Evolutionary conservation across 768 basidiomycete genomes (phyloP), one percentile per base, ranked within the genome.

Genomic region (Psilocybe cubensis): DNA sequence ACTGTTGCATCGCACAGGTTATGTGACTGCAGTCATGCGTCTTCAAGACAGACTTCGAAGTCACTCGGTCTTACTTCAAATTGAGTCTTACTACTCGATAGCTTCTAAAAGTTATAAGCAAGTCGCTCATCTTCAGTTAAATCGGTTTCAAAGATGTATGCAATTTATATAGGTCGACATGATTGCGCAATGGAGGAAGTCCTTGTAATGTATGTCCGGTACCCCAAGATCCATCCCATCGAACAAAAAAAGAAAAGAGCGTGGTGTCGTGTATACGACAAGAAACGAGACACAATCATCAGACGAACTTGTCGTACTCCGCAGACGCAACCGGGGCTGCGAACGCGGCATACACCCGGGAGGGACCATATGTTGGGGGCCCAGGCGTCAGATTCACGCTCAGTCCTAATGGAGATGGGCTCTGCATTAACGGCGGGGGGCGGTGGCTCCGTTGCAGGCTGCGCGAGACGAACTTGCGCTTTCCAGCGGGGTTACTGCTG

Each of bases 341-440:
- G 40, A 69, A 69, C 43, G 68, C 68, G n/a, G 66, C 66, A 41
- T 69, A 69, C 43, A 69, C 68, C 56, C 64, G 57, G 29, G 66
- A 63, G 18, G 63, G 31, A 27, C 54, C 58, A 43, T 67, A 69
- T 1, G 62, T 55, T 2, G 66, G 65, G 33, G 66, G 66, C 4
- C 64, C 66, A 14, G 67, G 67, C 9, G 63, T 58, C 14, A 57
- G 17, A 12, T 27, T 38, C 24, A 38, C 27, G 35, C 48, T 48
- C 29, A 50, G 48, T 11, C 64, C 64, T 11, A 69, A 24, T 1
- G 75, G 70, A 8, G 70, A 67, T 2, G 72, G 70, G 57, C 70
- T 74, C 52, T 67, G 57, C 62, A 73, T 63, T 31, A 70, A 54
- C 20, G 65, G 64, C 23, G 72, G 69, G 2, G 68, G 70, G 14